Evolutionary conservation across 2,329 filamentous ascomycete genomes (phyloP), one percentile per base, ranked within the genome.

Genomic region (Dendrostoma leiphaemia): DNA sequence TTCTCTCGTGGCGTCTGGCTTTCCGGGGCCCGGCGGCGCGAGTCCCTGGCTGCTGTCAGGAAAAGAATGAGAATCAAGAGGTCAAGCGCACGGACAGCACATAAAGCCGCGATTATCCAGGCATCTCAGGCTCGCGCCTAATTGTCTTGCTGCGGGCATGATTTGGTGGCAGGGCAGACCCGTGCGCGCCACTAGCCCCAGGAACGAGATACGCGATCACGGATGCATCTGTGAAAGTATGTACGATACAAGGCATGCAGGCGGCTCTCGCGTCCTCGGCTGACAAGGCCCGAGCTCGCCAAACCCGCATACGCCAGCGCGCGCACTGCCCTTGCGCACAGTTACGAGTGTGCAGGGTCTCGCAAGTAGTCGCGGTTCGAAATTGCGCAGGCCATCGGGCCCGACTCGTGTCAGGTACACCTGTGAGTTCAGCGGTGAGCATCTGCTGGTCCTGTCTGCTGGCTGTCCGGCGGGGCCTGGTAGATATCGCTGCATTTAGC

Each of bases 81-180:
- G 35, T 8, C 51, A 43, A 35, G 37, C n/a, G n/a, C n/a, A n/a
- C n/a, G n/a, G n/a, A n/a, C n/a, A n/a, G n/a, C 26, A 44, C 31
- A 35, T 48, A 48, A 23, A 38, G 35, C 28, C 37, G 49, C 47
- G 29, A 9, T 44, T 44, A 24, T 38, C 34, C 35, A 32, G n/a
- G n/a, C n/a, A n/a, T n/a, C n/a, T n/a, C n/a, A n/a, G 31, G 23
- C 37, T 45, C 23, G 49, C 44, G 37, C 54, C 45, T 53, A 23
- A n/a, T 13, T 38, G 10, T 19, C 13, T 46, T 50, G n/a, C 26
- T 37, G 31, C 31, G 5, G 32, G 37, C 32, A 40, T 37, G 43
- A 35, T 32, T 45, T 35, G 12, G 34, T 48, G 46, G 43, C 40
- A 40, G 47, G 48, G 24, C 31, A 24, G 38, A 46, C 21, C 44